Evolutionary conservation across 2,329 filamentous ascomycete genomes (phyloP).

Genomic region (Ceratocystis smalleyi): DNA sequence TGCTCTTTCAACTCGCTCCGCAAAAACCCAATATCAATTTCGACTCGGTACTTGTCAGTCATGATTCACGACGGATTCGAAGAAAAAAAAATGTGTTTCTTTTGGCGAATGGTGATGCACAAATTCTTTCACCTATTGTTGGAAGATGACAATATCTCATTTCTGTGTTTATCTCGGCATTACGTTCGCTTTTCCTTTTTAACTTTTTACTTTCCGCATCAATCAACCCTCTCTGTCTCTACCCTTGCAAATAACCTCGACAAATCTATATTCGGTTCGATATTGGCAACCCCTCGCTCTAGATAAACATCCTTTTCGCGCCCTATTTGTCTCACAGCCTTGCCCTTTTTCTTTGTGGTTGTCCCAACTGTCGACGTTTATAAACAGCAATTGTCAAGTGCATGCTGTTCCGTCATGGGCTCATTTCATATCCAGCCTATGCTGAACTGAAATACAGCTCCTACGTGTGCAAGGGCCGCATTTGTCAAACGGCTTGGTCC

Average conservation of each 20-base stretch:
- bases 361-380: background rate
- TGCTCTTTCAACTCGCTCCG: constrained; percentile 7
- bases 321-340: background rate
- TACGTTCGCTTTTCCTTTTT: background rate
- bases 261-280: background rate
- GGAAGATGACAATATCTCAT: constrained; percentile 4
- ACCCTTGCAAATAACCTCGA: background rate
- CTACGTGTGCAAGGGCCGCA: background rate
- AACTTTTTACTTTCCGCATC: background rate
- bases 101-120: constrained; percentile 10
- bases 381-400: background rate
- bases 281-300: background rate
- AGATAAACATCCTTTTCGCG: background rate
- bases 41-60: constrained; percentile 9
- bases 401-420: background rate
- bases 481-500: background rate
- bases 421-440: background rate
- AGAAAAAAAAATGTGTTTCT: constrained; percentile 14
- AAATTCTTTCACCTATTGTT: background rate
- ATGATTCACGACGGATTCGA: constrained; percentile 15
- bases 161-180: constrained; percentile 8
- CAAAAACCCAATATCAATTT: constrained; percentile 7
- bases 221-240: background rate
- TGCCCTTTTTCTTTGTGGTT: background rate
- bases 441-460: background rate